A percentile compares a stretch with the other conserved stretches of the same genome.
Conservation (phyloP, 78 protist genomes). For the Dictyostelium purpureum region DNA sequence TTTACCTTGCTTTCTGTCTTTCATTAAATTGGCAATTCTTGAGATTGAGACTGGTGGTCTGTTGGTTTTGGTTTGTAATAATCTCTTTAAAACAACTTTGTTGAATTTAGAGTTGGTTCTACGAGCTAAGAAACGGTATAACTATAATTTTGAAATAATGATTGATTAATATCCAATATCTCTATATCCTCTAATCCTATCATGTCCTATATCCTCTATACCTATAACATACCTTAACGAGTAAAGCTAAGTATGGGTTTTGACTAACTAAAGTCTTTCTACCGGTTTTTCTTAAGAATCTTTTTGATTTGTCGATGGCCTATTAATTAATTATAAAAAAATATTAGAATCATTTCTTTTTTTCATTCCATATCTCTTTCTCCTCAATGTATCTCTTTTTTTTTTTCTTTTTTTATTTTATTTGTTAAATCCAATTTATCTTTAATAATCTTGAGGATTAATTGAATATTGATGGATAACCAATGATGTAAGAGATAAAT, state of each 20-base stretch:
- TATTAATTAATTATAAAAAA: too few relatives aligned
- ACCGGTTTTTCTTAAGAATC: constrained; percentile 69
- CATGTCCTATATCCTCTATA: background rate
- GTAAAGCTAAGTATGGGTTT: constrained; percentile 82
- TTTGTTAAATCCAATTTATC: too few relatives aligned
- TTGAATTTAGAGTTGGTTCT: constrained; percentile 98
- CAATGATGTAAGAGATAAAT: too few relatives aligned
- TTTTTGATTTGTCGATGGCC: constrained; percentile 78
- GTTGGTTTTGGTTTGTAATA: constrained; percentile 91
- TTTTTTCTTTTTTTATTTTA: too few relatives aligned
- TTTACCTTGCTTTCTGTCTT: constrained; percentile 81
- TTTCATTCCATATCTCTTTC: too few relatives aligned
- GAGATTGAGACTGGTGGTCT: constrained; percentile 95
- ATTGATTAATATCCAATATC: background rate
- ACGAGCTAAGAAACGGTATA: constrained; percentile 98
- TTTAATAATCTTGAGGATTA: too few relatives aligned
- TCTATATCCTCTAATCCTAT: constrained; percentile 9
- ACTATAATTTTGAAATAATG: constrained; percentile 54
- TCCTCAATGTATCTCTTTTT: too few relatives aligned
- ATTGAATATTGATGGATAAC: too few relatives aligned
- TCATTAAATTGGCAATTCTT: constrained; percentile 85
- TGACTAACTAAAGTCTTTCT: constrained; percentile 82
- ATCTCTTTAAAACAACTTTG: constrained; percentile 95
- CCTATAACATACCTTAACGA: constrained; percentile 79
- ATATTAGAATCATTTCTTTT: too few relatives aligned